Percentiles rank a stretch among this genome's conserved stretches.
Conservation (phyloP, 2,329 filamentous ascomycete genomes). For the Cladophialophora immunda region DNA sequence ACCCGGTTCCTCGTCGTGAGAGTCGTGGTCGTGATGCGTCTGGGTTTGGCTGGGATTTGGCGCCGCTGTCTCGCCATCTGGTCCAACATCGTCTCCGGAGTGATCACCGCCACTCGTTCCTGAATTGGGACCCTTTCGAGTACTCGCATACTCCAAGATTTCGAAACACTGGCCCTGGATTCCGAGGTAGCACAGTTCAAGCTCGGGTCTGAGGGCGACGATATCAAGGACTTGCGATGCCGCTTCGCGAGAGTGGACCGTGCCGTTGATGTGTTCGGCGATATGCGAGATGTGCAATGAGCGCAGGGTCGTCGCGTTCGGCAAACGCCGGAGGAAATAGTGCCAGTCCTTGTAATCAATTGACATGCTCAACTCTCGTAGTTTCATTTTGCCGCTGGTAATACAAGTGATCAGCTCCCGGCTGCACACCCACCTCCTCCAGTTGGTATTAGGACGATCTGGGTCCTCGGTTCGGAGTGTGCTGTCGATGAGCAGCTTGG, state of each 20-base stretch:
- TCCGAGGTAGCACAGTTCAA: conserved; percentile 80
- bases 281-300: conserved; percentile 76
- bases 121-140: conserved; percentile 27
- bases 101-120: conserved; percentile 9
- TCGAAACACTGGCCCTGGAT: conserved; percentile 83
- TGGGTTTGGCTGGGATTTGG: conserved; percentile 47
- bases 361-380: conserved; percentile 76
- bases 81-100: conserved; percentile 36
- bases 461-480: conserved; percentile 56
- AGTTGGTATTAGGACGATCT: conserved; percentile 51
- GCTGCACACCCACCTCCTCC: conserved; percentile 75
- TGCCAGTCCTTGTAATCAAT: conserved; percentile 84
- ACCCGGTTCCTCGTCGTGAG: conserved; percentile 49
- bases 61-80: conserved; percentile 30
- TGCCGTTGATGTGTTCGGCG: conserved; percentile 66
- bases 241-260: conserved; percentile 72
- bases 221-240: conserved; percentile 81
- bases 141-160: conserved; percentile 68
- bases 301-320: conserved; percentile 73
- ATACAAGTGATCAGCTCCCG: conserved; percentile 76
- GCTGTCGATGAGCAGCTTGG: conserved; percentile 78
- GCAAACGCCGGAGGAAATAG: conserved; percentile 78
- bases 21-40: conserved; percentile 45
- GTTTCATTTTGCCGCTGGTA: conserved; percentile 77
- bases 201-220: conserved; percentile 76